Evolutionary conservation across 805 yeast species (phyloP).

Genomic region (Ogataea sp.): DNA sequence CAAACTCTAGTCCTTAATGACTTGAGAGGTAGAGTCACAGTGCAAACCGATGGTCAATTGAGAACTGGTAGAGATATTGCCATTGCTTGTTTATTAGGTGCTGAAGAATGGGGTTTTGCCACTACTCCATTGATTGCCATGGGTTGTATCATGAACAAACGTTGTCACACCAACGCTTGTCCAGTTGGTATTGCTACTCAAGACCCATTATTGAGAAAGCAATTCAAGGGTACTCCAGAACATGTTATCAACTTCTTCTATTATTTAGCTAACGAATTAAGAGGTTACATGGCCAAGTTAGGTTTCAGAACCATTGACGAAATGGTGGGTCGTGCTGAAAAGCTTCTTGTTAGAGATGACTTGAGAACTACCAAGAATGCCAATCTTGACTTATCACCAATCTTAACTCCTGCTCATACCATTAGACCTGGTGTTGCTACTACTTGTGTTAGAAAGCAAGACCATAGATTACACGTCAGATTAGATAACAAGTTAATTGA

Average conservation of each 20-base stretch:
- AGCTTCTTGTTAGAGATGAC: constrained; percentile 76
- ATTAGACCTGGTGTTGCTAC: constrained; percentile 97
- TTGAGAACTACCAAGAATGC: constrained; percentile 83
- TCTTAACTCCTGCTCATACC: constrained; percentile 93
- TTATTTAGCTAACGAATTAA: constrained; percentile 86
- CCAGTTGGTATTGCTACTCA: constrained; percentile 99
- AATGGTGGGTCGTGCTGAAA: constrained; percentile 97
- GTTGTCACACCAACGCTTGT: constrained; percentile 89
- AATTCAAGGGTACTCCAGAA: constrained; percentile 95
- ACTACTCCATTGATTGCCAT: constrained; percentile 93
- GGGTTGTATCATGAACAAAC: constrained; percentile 97
- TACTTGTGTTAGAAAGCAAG: constrained; percentile 85
- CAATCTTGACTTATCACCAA: constrained; percentile 85
- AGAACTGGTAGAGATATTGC: constrained; percentile 97
- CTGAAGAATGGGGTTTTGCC: constrained; percentile 98
- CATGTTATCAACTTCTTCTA: constrained; percentile 97
- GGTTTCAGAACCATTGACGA: constrained; percentile 95
- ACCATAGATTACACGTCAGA: constrained; percentile 87
- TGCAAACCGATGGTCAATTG: constrained; percentile 98
- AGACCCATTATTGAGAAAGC: constrained; percentile 87
- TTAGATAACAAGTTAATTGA: constrained; percentile 93
- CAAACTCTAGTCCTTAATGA: constrained; percentile 95
- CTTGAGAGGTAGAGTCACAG: constrained; percentile 88
- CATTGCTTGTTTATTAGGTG: constrained; percentile 91
- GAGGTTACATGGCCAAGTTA: constrained; percentile 87